Percentiles rank a stretch among this genome's conserved stretches.
These are phyloP conservation scores for Tetrahymena thermophila DNA, from an alignment of 73 alveolate species.

Conservation along the genomic window DNA sequence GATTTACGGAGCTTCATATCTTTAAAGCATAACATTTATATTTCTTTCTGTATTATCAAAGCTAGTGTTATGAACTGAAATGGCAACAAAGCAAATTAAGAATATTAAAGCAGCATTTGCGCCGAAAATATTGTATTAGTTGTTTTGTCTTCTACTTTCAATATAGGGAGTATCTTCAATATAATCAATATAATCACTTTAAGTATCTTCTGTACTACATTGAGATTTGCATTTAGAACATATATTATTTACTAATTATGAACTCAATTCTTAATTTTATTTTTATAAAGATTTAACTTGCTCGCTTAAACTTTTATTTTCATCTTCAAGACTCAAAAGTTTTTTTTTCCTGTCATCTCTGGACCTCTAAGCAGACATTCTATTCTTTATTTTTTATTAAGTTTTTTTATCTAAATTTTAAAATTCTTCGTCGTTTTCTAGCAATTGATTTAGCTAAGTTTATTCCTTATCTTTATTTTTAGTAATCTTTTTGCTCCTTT, in stretches of 20 bases:
- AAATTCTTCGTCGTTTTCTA: background rate
- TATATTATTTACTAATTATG: background rate
- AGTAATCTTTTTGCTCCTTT: background rate
- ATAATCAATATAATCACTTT: background rate
- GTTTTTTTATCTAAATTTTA: background rate
- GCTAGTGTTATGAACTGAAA: no score
- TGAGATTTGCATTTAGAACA: background rate
- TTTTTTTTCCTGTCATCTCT: slow-evolving; percentile 23
- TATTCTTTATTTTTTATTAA: slow-evolving; percentile 16
- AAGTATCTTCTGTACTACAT: background rate
- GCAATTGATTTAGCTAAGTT: background rate
- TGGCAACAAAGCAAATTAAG: no score
- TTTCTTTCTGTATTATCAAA: no score
- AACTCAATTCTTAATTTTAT: background rate
- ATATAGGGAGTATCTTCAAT: background rate
- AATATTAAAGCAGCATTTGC: no score
- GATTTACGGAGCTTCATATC: no score
- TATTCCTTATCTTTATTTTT: background rate
- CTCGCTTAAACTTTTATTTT: background rate
- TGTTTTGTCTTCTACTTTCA: background rate
- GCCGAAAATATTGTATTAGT: no score
- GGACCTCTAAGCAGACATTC: slow-evolving; percentile 32
- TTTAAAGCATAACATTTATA: no score
- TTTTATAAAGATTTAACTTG: background rate
- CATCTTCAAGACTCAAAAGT: background rate